Base-by-base conservation (phyloP, 257 asterid species). In the Nicotiana obtusifolia region DNA sequence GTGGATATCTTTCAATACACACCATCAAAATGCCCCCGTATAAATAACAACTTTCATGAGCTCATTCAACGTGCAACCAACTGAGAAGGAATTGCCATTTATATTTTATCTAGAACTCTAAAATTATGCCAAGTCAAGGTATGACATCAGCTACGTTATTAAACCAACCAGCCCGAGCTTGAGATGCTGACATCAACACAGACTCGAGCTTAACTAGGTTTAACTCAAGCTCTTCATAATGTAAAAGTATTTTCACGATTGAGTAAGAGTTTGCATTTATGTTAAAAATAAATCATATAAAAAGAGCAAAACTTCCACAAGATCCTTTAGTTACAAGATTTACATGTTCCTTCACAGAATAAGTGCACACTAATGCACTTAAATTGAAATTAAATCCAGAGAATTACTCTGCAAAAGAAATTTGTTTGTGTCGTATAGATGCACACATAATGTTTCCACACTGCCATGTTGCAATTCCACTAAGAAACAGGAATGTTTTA, bases 11-110 rank as follows among this genome's bases (percentile, higher is more conserved):
- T 49, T 49, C 22, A 7, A 41, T 24, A 49, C 2, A 3, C 41
- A 24, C 22, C 37, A 73, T 73, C 41, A 73, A 13, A 73, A 73
- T 73, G 60, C 60, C 20, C 78, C 78, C 15, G 80, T 26, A 28
- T 24, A 73, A 44, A 24, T 49, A 24, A 49, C 26, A 75, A 24
- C 80, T 75, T 75, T 75, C 62, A 75, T 7, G 80, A 75, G 24
- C 62, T 62, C 24, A 75, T 75, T 24, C 26, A 75, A 75, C 24
- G 61, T 49, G 79, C 79, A 49, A 49, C 79, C 26, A 73, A 73
- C 79, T 16, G 62, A 73, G 61, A 73, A 73, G 8, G 35, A 47
- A 49, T 24, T 49, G 41, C 16, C 79, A 24, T 44, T 57, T 44
- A 44, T 7, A 20, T 71, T 44, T 44, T 44, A 71, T 71, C 35